Evolutionary conservation across 2,329 filamentous ascomycete species (phyloP).

Genomic region (Aspergillus unguis): DNA sequence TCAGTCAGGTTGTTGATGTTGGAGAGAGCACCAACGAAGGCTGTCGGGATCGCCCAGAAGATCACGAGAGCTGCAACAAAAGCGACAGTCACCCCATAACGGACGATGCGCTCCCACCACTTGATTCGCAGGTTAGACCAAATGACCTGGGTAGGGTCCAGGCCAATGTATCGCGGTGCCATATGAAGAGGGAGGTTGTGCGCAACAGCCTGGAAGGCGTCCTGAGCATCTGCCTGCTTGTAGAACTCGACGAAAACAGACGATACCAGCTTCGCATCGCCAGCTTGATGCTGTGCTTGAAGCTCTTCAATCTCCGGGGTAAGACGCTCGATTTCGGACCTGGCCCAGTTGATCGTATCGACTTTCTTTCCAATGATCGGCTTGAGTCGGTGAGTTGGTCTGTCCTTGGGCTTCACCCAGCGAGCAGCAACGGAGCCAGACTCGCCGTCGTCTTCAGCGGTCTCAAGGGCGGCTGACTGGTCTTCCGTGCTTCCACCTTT

Average conservation of each 20-base stretch:
- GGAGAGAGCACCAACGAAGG: slow-evolving; percentile 77
- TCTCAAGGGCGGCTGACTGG: slow-evolving; percentile 31
- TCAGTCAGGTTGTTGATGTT: slow-evolving; percentile 70
- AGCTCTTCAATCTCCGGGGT: slow-evolving; percentile 67
- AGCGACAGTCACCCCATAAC: slow-evolving; percentile 64
- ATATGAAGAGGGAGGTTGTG: slow-evolving; percentile 87
- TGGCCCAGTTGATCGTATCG: slow-evolving; percentile 89
- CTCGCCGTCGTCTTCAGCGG: slow-evolving; percentile 59
- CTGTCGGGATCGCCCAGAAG: slow-evolving; percentile 79
- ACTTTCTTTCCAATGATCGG: slow-evolving; percentile 78
- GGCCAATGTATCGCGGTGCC: slow-evolving; percentile 77
- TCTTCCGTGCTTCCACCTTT: slow-evolving; percentile 49
- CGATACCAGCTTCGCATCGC: slow-evolving; percentile 64
- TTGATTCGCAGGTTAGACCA: slow-evolving; percentile 81
- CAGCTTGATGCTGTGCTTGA: slow-evolving; percentile 64
- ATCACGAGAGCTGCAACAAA: slow-evolving; percentile 75
- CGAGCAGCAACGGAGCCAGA: slow-evolving; percentile 68
- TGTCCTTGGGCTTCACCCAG: slow-evolving; percentile 69
- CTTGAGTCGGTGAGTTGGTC: slow-evolving; percentile 73
- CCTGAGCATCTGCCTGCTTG: slow-evolving; percentile 77
- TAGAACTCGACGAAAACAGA: slow-evolving; percentile 91
- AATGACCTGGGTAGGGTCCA: slow-evolving; percentile 76
- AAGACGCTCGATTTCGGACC: slow-evolving; percentile 71
- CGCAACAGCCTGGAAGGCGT: slow-evolving; percentile 78
- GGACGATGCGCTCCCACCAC: slow-evolving; percentile 80